phyloP scores from a whole-genome alignment of 1,139 yeast genomes.

The Suhomyces choctaworum region DNA sequence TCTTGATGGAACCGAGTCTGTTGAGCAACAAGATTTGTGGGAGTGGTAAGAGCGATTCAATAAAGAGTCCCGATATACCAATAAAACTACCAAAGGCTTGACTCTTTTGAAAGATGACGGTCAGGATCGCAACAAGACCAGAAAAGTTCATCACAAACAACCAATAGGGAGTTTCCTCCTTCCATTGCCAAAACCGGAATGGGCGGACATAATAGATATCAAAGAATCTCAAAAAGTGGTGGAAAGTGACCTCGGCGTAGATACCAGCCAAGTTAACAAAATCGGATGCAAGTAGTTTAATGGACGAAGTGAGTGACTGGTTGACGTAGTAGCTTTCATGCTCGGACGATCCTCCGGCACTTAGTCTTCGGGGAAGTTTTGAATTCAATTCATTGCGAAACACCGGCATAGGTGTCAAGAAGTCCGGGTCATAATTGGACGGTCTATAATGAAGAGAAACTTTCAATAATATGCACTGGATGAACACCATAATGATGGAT shows the following conservation, averaged over 20 bases:
- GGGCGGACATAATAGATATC: conserved; percentile 72
- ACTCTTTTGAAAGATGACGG: conserved; percentile 43
- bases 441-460: conserved; percentile 65
- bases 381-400: conserved; percentile 31
- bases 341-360: conserved; percentile 13
- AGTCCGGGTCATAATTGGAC: conserved; percentile 40
- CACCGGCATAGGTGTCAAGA: conserved; percentile 34
- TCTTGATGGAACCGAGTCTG: conserved; percentile 68
- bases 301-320: conserved; percentile 9
- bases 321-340: conserved; percentile 17
- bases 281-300: conserved; percentile 22
- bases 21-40: conserved; percentile 81
- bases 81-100: conserved; percentile 54
- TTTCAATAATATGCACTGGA: conserved; percentile 64
- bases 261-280: conserved; percentile 21
- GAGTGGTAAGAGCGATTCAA: conserved; percentile 81
- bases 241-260: conserved; percentile 18
- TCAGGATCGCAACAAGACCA: conserved; percentile 39
- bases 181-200: conserved; percentile 84
- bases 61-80: conserved; percentile 71
- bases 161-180: conserved; percentile 63
- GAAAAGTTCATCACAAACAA: conserved; percentile 56
- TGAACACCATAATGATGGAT: conserved; percentile 72
- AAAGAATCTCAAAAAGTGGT: conserved; percentile 53
- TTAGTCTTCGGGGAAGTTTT: conserved; percentile 20